Conservation (phyloP, 2,329 filamentous ascomycete genomes). For the Diaporthe ampelina region DNA sequence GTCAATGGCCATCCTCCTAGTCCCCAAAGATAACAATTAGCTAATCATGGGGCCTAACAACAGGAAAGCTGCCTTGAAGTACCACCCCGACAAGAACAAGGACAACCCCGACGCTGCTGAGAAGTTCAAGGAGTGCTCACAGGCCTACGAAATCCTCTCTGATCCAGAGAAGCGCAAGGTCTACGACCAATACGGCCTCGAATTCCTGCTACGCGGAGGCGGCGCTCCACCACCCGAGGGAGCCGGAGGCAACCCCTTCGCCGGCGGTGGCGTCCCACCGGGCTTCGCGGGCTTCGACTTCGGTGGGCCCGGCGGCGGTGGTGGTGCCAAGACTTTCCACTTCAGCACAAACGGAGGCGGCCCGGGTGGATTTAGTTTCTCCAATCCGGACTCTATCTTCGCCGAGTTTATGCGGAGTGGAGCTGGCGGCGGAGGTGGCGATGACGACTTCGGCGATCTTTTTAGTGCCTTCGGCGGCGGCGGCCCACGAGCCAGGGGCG, state of each 20-base stretch:
- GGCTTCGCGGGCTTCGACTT: conserved; percentile 70
- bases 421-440: conserved; percentile 53
- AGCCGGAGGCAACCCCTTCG: conserved; percentile 72
- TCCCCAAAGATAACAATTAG: not conserved
- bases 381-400: conserved; percentile 87
- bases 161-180: conserved; percentile 97
- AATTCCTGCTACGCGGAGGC: conserved; percentile 89
- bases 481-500: conserved; percentile 51
- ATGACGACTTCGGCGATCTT: conserved; percentile 67
- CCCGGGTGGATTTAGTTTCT: conserved; percentile 83
- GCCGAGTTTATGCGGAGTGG: conserved; percentile 80
- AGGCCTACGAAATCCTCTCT: conserved; percentile 97
- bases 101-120: conserved; percentile 87
- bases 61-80: conserved; percentile 90
- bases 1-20: not conserved
- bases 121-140: conserved; percentile 98
- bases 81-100: conserved; percentile 98
- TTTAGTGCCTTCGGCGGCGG: conserved; percentile 65
- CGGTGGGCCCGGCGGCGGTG: conserved; percentile 57
- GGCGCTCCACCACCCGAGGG: conserved; percentile 73
- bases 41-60: conserved; percentile 52
- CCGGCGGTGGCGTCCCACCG: conserved; percentile 68
- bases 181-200: conserved; percentile 95
- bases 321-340: conserved; percentile 71
- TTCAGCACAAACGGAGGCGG: conserved; percentile 71